Conservation (phyloP, 2,329 filamentous ascomycete species). For the Cucurbitaria berberidis region DNA sequence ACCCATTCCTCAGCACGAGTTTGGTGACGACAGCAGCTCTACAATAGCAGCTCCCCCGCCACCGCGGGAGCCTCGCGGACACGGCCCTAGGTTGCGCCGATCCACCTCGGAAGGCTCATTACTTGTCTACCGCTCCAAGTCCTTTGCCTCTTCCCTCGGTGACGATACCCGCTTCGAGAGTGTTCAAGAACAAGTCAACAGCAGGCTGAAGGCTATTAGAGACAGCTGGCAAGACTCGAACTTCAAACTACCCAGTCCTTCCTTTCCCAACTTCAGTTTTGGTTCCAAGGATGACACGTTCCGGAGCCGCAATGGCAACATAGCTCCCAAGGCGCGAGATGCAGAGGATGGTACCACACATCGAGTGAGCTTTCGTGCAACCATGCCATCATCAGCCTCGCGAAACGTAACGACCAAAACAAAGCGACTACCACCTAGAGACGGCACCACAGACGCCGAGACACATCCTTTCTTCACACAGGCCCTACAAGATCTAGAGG, state of each 20-base stretch:
- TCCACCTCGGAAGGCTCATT: slow-evolving; percentile 80
- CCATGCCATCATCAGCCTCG: slow-evolving; percentile 14
- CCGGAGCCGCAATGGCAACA: slow-evolving; percentile 21
- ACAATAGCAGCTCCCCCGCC: slow-evolving; percentile 15
- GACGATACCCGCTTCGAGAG: slow-evolving; percentile 82
- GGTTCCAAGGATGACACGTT: slow-evolving; percentile 41
- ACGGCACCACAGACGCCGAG: slow-evolving; percentile 35
- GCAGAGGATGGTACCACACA: slow-evolving; percentile 16
- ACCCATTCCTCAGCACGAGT: slow-evolving; percentile 24
- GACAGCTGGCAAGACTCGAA: slow-evolving; percentile 86
- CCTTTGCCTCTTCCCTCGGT: slow-evolving; percentile 80
- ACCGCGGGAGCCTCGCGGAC: slow-evolving; percentile 14
- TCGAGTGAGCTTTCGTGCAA: slow-evolving; percentile 27
- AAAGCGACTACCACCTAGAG: slow-evolving; percentile 18
- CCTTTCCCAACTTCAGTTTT: slow-evolving; percentile 61
- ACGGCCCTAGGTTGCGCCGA: slow-evolving; percentile 57
- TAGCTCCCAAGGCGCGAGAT: slow-evolving; percentile 18
- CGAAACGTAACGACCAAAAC: slow-evolving; percentile 20
- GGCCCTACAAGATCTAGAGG: slow-evolving; percentile 72
- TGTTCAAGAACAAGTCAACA: slow-evolving; percentile 85
- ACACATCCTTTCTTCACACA: slow-evolving; percentile 59
- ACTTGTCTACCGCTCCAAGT: slow-evolving; percentile 73
- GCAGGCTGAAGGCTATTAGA: slow-evolving; percentile 85
- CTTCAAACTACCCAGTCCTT: slow-evolving; percentile 64
- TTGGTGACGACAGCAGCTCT: slow-evolving; percentile 24